phyloP scores from a whole-genome alignment of 176 grass and related monocot genomes.

The Juncus effusus region DNA sequence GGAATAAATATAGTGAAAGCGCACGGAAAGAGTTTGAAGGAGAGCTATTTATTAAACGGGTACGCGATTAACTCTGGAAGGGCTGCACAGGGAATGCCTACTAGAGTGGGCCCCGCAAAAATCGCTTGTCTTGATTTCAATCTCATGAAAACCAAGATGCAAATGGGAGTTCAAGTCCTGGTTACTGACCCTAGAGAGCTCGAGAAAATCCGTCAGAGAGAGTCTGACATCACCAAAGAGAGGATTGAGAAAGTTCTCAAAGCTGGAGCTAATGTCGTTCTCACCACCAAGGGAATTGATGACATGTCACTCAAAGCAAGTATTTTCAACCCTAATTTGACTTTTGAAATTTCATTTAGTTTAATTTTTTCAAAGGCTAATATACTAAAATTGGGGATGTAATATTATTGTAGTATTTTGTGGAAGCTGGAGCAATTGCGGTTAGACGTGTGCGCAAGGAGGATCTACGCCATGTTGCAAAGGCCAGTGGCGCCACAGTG shows the following conservation, averaged over 20 bases:
- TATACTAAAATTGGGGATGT: not conserved
- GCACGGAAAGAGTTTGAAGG: slow-evolving; percentile 74
- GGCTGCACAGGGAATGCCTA: slow-evolving; percentile 92
- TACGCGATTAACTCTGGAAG: slow-evolving; percentile 83
- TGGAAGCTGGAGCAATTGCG: slow-evolving; percentile 80
- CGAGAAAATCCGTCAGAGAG: slow-evolving; percentile 83
- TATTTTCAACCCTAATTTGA: slow-evolving; percentile 4
- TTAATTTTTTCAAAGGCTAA: slow-evolving; percentile 6
- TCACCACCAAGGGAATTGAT: slow-evolving; percentile 95
- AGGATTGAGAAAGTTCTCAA: slow-evolving; percentile 80
- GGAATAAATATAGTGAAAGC: slow-evolving; percentile 90
- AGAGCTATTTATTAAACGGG: slow-evolving; percentile 82
- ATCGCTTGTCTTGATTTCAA: slow-evolving; percentile 95
- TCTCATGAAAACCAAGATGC: slow-evolving; percentile 96
- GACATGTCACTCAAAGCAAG: slow-evolving; percentile 91
- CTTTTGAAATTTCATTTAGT: not conserved
- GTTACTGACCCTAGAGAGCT: slow-evolving; percentile 89
- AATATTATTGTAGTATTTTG: slow-evolving; percentile 51
- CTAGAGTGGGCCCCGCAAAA: slow-evolving; percentile 60
- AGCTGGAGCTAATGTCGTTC: slow-evolving; percentile 78
- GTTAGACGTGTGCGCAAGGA: slow-evolving; percentile 91
- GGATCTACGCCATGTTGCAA: slow-evolving; percentile 90
- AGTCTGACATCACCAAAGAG: slow-evolving; percentile 92
- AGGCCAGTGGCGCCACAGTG: slow-evolving; percentile 76
- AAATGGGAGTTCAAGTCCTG: slow-evolving; percentile 85